phyloP scores from a whole-genome alignment of 208 protist species.

The Trypanosoma lewisi region DNA sequence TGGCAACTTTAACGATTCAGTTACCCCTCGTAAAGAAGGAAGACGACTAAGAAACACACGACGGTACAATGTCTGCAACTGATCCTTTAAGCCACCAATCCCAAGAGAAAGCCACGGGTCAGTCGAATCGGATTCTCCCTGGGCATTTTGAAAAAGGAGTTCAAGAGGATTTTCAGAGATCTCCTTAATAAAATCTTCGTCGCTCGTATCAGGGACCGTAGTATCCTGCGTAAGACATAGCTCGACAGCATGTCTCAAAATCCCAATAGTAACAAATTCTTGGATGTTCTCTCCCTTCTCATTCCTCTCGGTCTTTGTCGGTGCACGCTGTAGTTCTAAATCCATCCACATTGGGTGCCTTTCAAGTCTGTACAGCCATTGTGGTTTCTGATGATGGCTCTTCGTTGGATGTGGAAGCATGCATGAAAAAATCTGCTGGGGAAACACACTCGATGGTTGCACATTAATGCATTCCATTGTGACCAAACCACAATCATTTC shows the following conservation, averaged over 20 bases:
- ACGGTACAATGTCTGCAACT: constrained; percentile 97
- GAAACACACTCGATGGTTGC: constrained; percentile 46
- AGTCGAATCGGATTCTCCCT: constrained; percentile 14
- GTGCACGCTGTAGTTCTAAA: constrained; percentile 23
- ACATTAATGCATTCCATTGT: constrained; percentile 34
- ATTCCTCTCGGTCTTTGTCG: not conserved
- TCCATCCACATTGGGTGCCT: constrained; percentile 30
- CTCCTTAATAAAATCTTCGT: constrained; percentile 2
- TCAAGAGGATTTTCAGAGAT: constrained; percentile 44
- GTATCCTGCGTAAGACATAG: constrained; percentile 30
- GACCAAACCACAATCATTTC: constrained; percentile 4
- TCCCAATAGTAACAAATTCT: constrained; percentile 19
- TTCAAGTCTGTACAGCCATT: constrained; percentile 25
- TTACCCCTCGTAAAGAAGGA: constrained; percentile 73
- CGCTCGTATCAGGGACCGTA: not conserved
- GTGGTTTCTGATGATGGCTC: not conserved
- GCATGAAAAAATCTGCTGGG: constrained; percentile 61
- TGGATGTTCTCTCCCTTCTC: not conserved
- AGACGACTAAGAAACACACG: constrained; percentile 98
- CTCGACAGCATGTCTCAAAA: constrained; percentile 51
- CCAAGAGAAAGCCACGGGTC: constrained; percentile 76
- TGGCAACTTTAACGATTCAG: constrained; percentile 85
- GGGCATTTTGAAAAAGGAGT: constrained; percentile 35
- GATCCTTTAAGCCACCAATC: constrained; percentile 94
- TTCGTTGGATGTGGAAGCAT: constrained; percentile 39